phyloP scores from a whole-genome alignment of 1,139 yeast genomes.

The Scheffersomyces titani region DNA sequence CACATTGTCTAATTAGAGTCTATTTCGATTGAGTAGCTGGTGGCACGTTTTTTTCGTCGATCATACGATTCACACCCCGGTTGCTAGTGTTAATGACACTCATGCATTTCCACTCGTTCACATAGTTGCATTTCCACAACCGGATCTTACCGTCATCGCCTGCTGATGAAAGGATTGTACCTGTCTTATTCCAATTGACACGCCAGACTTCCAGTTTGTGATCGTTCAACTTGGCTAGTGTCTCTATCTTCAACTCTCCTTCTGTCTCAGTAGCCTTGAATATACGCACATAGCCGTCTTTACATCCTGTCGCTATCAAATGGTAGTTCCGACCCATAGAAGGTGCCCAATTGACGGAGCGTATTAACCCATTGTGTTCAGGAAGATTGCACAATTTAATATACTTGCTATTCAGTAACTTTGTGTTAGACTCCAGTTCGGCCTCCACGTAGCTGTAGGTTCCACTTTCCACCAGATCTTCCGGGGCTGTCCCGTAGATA shows the following conservation, averaged over 20 bases:
- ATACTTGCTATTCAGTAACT: slow-evolving; percentile 23
- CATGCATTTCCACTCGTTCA: slow-evolving; percentile 89
- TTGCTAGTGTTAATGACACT: slow-evolving; percentile 78
- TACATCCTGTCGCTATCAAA: slow-evolving; percentile 90
- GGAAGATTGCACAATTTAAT: slow-evolving; percentile 48
- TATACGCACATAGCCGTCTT: slow-evolving; percentile 88
- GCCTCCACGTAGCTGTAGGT: slow-evolving; percentile 17
- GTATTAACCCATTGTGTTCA: slow-evolving; percentile 82
- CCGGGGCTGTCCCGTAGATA: slow-evolving; percentile 55
- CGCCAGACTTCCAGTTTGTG: slow-evolving; percentile 94
- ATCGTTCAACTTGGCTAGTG: slow-evolving; percentile 53
- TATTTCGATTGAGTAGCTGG: background rate
- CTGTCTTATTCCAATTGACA: slow-evolving; percentile 92
- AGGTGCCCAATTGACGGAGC: slow-evolving; percentile 97
- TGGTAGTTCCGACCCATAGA: slow-evolving; percentile 91
- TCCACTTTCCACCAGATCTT: slow-evolving; percentile 23
- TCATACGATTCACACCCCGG: slow-evolving; percentile 10
- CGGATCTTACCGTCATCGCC: slow-evolving; percentile 95
- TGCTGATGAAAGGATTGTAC: slow-evolving; percentile 87
- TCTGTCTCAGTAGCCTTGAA: slow-evolving; percentile 61
- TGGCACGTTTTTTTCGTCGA: background rate
- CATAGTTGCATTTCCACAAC: slow-evolving; percentile 86
- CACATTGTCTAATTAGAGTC: background rate
- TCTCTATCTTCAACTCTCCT: slow-evolving; percentile 35
- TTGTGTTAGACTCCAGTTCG: slow-evolving; percentile 10